Base-by-base conservation (phyloP, 2,329 filamentous ascomycete species). In the Didymella arachidicola region DNA sequence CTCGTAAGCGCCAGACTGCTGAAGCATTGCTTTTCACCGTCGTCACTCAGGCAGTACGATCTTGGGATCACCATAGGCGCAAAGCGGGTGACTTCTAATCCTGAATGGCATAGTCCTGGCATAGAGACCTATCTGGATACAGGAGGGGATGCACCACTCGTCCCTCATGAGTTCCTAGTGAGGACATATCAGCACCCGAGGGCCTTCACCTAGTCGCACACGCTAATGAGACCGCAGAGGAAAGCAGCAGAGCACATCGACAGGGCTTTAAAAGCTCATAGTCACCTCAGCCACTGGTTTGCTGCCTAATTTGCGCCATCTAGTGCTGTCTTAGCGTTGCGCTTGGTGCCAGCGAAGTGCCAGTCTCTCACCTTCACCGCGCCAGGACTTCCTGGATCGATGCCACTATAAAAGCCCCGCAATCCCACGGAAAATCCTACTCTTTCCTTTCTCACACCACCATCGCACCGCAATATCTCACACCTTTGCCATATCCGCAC, bases 361-460 rank as follows among this genome's bases (percentile, higher is more conserved):
- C 57, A 46, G 27, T 51, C 41, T 54, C 42, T 59, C 51, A 54
- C 51, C 41, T 55, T 59, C 57, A 59, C 51, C 22, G 34, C 26
- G 42, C 38, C 30, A 39, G 48, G 6, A 26, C 6, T 14, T 18
- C 55, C 45, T 34, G 14, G 3, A 18, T 44, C 10, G 4, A 26
- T 25, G 38, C 56, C 32, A 12, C 19, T 2, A 29, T 46, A 27
- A 45, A 45, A 39, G 22, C 14, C 11, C 18, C 7, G 18, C 19
- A 12, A 12, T 1, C 19, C 32, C n/a, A 29, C 34, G 2, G 2
- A 19, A 10, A 36, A 53, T 11, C 26, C 27, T 29, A 5, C 16
- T 16, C 27, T 7, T 19, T 45, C 14, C 43, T 16, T 22, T 26
- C 18, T 38, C 27, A 22, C 16, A 8, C 11, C 2, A 48, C 8